Conservation (phyloP, 2,329 filamentous ascomycete genomes). For the Fusarium tanahbumbuense region DNA sequence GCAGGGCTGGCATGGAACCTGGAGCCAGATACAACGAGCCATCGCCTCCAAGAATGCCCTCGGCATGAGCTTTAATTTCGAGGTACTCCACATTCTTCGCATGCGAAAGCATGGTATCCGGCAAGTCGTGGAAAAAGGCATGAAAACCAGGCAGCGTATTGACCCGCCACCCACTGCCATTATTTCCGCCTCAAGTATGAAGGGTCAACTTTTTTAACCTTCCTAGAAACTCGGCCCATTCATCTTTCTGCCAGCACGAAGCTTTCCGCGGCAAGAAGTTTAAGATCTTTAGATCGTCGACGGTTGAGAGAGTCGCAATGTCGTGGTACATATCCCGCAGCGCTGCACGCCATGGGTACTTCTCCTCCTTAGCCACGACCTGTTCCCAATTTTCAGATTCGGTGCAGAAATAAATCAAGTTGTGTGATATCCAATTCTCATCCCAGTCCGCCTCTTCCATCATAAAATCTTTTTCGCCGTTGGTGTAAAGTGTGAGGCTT, state of each 20-base stretch:
- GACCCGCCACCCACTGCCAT: background rate
- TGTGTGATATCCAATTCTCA: background rate
- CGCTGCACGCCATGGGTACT: background rate
- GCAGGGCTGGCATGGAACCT: background rate
- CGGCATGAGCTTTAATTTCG: background rate
- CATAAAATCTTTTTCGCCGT: background rate
- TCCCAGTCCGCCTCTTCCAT: slow-evolving; percentile 4
- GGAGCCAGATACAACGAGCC: background rate
- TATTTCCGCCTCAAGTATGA: background rate
- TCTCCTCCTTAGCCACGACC: background rate
- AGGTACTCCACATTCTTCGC: background rate
- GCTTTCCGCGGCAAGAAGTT: slow-evolving; percentile 3
- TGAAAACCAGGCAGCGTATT: slow-evolving; percentile 8
- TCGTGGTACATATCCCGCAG: slow-evolving; percentile 7
- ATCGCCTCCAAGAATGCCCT: background rate
- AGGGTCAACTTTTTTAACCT: slow-evolving; percentile 2
- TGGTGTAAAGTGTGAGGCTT: background rate
- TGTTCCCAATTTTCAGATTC: background rate
- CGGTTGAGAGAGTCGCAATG: background rate
- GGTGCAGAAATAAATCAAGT: slow-evolving; percentile 10
- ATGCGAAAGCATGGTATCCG: background rate
- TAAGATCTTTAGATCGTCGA: background rate
- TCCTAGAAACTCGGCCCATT: slow-evolving; percentile 10
- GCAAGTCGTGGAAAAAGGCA: slow-evolving; percentile 13
- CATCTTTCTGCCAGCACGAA: background rate